Percentiles rank a stretch among this genome's conserved stretches.
These are phyloP conservation scores for Phanerochaete carnosa DNA, from an alignment of 768 basidiomycete species.

Conservation along the genomic window DNA sequence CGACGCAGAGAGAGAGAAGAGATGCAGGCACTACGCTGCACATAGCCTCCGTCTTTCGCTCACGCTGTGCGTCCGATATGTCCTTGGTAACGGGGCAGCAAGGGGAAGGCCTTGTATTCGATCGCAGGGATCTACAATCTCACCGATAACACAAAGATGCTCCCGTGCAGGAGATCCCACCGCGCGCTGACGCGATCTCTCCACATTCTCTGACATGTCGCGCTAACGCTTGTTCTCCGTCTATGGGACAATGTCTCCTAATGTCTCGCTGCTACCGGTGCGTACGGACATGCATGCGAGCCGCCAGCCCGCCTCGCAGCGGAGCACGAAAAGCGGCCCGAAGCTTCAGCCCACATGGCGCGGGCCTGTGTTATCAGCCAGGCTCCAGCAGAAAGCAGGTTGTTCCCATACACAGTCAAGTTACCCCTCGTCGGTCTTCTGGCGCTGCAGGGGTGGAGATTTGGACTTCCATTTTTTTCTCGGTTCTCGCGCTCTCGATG, in stretches of 20 bases:
- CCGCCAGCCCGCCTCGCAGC: too few species aligned
- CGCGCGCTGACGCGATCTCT: neutral
- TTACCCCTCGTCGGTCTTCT: neutral
- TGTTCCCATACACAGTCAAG: neutral
- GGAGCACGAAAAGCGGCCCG: neutral
- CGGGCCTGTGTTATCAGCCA: neutral
- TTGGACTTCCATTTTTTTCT: too few species aligned
- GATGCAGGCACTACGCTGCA: too few species aligned
- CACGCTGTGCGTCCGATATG: neutral
- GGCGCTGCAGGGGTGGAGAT: neutral
- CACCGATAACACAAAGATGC: neutral
- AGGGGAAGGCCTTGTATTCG: neutral
- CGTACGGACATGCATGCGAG: too few species aligned
- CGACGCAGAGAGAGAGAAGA: too few species aligned
- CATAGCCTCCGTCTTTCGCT: neutral
- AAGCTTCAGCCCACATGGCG: neutral
- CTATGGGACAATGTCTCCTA: neutral
- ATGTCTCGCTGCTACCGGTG: neutral
- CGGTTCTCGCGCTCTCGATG: too few species aligned
- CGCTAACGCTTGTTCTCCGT: too few species aligned
- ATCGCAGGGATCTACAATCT: neutral
- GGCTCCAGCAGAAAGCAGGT: neutral
- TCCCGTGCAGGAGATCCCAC: neutral
- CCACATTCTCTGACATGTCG: neutral
- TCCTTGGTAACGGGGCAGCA: neutral